Base-by-base conservation (phyloP, 352 stramenopile genomes). In the Phytopythium oedochilum region DNA sequence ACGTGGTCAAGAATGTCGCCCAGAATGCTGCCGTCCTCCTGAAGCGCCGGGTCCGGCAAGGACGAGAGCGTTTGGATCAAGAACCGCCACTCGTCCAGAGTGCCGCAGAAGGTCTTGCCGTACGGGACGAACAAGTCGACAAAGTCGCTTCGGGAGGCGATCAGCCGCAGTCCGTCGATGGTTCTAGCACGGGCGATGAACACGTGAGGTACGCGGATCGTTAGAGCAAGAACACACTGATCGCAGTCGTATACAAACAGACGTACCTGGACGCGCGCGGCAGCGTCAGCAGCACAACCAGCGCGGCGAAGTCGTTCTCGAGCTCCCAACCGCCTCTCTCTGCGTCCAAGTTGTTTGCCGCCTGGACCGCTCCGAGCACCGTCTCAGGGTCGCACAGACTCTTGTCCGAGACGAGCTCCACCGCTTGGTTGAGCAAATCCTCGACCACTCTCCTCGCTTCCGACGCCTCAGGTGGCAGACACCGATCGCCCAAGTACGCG, bases 81-180 rank as follows among this genome's bases (percentile, higher is more conserved):
- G 52, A 78, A 85, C 25, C 73, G 70, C 84, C 84, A 94, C 55
- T 94, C 82, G 12, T 84, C 73, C 43, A 94, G 61, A 2, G 75
- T 86, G 9, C 56, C 59, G 60, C 80, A 92, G 63, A 79, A 89
- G 61, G 55, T 77, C 57, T 81, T 86, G 20, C 75, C 76, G 43
- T 91, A 94, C 36, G 82, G 78, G 29, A 94, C 62, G 46, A 92
- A 86, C 25, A 92, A 71, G 43, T 75, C 70, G 42, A 78, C 56
- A 44, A 87, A 86, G 32, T 76, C 61, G 1, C 65, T 43, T 10
- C 69, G 65, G 29, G 73, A 61, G 4, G 70, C 63, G n/a, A 94
- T 77, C 42, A 92, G 61, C n/a, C 60, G 68, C 29, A 94, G 64
- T 10, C 75, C 83, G 28, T 92, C 75, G n/a, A 76, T 46, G 18